Conservation (phyloP, 768 basidiomycete species). For the Tylopilus subfusipes region DNA sequence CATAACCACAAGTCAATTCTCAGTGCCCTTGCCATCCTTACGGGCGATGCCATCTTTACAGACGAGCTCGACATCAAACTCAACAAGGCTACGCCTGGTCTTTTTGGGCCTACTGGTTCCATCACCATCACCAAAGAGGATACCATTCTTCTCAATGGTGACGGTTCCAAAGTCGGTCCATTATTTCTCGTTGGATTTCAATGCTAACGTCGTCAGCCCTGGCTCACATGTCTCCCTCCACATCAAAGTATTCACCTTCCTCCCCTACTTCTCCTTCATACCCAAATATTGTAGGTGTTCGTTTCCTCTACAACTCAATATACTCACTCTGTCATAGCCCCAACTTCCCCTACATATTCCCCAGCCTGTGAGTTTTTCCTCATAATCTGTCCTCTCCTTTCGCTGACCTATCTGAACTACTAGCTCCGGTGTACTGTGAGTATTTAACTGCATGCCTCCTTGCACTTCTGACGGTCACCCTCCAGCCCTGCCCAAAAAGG, state of each 20-base stretch:
- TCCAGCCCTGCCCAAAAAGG: slow-evolving; percentile 68
- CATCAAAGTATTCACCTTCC: slow-evolving; percentile 90
- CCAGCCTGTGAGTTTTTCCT: slow-evolving; percentile 66
- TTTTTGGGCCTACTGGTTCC: slow-evolving; percentile 87
- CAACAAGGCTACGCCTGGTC: no score
- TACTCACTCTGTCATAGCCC: slow-evolving; percentile 47
- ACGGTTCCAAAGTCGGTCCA: slow-evolving; percentile 75
- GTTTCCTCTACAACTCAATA: neutral
- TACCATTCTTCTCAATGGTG: slow-evolving; percentile 94
- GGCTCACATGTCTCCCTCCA: slow-evolving; percentile 81
- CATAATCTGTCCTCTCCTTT: neutral
- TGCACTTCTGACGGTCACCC: slow-evolving; percentile 35
- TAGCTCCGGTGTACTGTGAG: slow-evolving; percentile 80
- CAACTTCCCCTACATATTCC: slow-evolving; percentile 84
- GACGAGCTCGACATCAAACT: no score
- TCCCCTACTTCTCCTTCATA: slow-evolving; percentile 87
- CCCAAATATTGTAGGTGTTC: slow-evolving; percentile 80
- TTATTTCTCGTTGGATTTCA: neutral
- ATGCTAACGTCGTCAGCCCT: slow-evolving; percentile 48
- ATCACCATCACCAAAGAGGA: no score
- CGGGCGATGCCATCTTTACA: slow-evolving; percentile 96
- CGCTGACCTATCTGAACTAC: slow-evolving; percentile 3
- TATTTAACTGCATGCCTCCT: neutral
- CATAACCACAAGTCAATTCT: slow-evolving; percentile 99
- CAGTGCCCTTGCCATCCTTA: slow-evolving; percentile 95